Conservation (phyloP, 805 yeast species). For the Schizosaccharomyces octosporus region DNA sequence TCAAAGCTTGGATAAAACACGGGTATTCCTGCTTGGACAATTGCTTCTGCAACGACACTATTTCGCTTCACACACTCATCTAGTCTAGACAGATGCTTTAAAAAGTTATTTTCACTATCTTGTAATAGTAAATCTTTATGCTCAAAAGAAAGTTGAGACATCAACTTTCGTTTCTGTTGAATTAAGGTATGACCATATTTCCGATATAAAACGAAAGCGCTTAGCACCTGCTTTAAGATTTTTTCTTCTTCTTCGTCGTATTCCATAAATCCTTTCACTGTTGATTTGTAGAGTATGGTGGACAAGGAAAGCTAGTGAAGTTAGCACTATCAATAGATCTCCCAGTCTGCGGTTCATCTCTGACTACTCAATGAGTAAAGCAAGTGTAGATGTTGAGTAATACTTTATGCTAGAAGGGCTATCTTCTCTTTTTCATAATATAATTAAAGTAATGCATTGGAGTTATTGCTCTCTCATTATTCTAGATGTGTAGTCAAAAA, state of each 20-base stretch:
- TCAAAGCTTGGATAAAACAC: not conserved
- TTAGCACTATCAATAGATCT: too few species aligned
- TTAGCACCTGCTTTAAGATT: not conserved
- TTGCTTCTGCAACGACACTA: not conserved
- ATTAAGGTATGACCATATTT: not conserved
- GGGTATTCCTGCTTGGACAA: not conserved
- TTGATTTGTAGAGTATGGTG: not conserved
- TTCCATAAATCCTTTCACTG: not conserved
- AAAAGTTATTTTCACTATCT: not conserved
- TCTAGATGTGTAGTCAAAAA: too few species aligned
- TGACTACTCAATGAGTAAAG: too few species aligned
- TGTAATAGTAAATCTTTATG: not conserved
- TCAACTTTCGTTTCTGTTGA: not conserved
- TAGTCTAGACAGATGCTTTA: not conserved
- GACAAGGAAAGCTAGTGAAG: too few species aligned
- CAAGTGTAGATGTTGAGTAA: too few species aligned
- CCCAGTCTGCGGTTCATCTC: too few species aligned
- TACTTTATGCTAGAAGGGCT: too few species aligned
- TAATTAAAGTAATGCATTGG: too few species aligned
- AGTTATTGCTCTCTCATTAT: too few species aligned
- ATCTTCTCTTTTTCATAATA: too few species aligned
- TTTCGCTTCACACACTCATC: not conserved
- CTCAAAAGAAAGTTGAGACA: not conserved
- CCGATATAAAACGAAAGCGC: not conserved
- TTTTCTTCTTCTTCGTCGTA: not conserved